Conservation (phyloP, 2,329 filamentous ascomycete species). For the Aureobasidium sp. region DNA sequence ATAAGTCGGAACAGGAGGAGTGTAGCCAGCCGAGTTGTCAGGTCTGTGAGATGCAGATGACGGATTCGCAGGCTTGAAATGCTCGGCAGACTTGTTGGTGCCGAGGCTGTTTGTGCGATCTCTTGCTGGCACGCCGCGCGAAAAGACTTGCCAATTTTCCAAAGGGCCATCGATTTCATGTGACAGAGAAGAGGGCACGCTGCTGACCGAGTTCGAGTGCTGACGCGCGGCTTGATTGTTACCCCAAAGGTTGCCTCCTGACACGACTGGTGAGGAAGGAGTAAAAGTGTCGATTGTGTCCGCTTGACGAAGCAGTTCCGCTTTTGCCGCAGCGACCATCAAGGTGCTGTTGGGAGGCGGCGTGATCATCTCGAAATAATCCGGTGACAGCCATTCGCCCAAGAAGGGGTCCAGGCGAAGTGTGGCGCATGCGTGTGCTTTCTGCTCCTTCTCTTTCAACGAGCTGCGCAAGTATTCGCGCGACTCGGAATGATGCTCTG, state of each 20-base stretch:
- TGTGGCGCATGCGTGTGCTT: constrained; percentile 44
- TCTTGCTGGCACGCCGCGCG: constrained; percentile 27
- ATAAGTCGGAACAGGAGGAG: constrained; percentile 72
- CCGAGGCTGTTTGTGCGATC: constrained; percentile 42
- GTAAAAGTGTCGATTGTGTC: constrained; percentile 50
- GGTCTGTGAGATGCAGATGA: constrained; percentile 20
- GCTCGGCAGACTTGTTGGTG: constrained; percentile 9
- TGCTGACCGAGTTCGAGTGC: constrained; percentile 17
- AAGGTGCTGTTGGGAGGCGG: constrained; percentile 77
- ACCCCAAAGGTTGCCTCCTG: constrained; percentile 40
- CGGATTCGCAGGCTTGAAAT: neutral
- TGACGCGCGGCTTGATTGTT: constrained; percentile 24
- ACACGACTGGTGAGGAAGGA: constrained; percentile 32
- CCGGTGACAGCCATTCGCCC: constrained; percentile 88
- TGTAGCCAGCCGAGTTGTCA: constrained; percentile 47
- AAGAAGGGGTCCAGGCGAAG: constrained; percentile 86
- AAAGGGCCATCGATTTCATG: constrained; percentile 20
- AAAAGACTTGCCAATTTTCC: constrained; percentile 32
- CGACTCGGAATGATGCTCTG: constrained; percentile 28
- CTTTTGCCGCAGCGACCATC: constrained; percentile 85
- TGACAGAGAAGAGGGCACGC: neutral
- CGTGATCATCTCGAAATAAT: constrained; percentile 89
- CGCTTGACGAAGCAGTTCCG: constrained; percentile 70
- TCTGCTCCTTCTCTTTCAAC: constrained; percentile 28
- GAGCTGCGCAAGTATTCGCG: constrained; percentile 16